These are phyloP conservation scores for Vitis rotundifolia DNA, from an alignment of 164 flowering plant genomes.

Conservation along the genomic window DNA sequence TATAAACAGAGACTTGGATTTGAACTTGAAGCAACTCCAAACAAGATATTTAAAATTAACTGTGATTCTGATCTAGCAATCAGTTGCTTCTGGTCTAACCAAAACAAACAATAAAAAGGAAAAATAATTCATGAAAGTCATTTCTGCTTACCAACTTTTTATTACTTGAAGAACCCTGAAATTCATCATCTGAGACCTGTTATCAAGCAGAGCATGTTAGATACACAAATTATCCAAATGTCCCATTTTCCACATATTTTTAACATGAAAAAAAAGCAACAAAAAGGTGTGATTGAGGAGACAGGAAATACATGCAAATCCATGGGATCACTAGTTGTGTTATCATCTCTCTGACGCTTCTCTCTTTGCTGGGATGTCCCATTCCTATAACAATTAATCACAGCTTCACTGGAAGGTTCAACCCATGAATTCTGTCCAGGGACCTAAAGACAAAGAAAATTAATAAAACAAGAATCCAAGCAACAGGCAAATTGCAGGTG, in stretches of 20 bases:
- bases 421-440: constrained; percentile 84
- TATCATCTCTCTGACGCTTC: constrained; percentile 72
- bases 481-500: background rate
- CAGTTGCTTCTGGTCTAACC: too few species aligned
- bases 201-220: constrained; percentile 12
- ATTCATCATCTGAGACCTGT: constrained; percentile 47
- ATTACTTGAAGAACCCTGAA: constrained; percentile 37
- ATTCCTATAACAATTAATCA: constrained; percentile 13
- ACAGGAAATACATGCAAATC: constrained; percentile 32
- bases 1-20: too few species aligned
- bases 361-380: constrained; percentile 52
- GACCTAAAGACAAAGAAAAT: constrained; percentile 40
- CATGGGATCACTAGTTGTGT: constrained; percentile 32
- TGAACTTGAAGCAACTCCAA: too few species aligned
- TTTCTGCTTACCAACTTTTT: constrained; percentile 67
- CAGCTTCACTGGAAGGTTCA: constrained; percentile 30
- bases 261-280: too few species aligned
- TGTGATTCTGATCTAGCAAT: too few species aligned
- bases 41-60: too few species aligned
- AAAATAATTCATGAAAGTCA: constrained; percentile 2
- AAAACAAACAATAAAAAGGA: background rate
- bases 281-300: too few species aligned
- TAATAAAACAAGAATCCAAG: background rate
- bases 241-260: too few species aligned
- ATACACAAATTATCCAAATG: background rate